A percentile compares a stretch with the other conserved stretches of the same genome.
Conservation (phyloP, 2,329 filamentous ascomycete species). For the Trichoderma koningii region DNA sequence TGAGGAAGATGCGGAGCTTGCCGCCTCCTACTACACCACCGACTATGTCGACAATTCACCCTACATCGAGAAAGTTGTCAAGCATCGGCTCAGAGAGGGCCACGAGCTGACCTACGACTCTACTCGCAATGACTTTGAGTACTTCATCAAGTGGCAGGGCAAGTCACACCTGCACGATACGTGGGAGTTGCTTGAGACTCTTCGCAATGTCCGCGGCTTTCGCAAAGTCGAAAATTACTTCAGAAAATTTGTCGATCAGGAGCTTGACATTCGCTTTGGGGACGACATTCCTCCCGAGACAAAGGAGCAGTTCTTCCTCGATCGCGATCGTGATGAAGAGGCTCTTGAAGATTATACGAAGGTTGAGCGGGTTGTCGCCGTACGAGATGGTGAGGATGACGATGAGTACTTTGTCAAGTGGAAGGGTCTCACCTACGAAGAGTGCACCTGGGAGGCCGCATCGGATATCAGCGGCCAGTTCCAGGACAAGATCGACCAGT, state of each 20-base stretch:
- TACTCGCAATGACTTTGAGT: conserved; percentile 79
- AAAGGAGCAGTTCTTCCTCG: conserved; percentile 91
- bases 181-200: conserved; percentile 79
- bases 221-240: conserved; percentile 95
- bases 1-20: conserved; percentile 59
- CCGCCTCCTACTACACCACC: conserved; percentile 67
- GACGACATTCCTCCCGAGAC: conserved; percentile 80
- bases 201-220: conserved; percentile 77
- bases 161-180: conserved; percentile 94
- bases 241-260: conserved; percentile 76
- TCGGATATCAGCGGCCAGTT: conserved; percentile 74
- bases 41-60: conserved; percentile 76
- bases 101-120: conserved; percentile 60
- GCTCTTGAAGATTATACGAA: conserved; percentile 86
- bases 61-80: conserved; percentile 87
- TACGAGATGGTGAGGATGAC: conserved; percentile 75
- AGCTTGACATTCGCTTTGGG: conserved; percentile 75
- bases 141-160: conserved; percentile 93
- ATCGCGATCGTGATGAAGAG: conserved; percentile 87
- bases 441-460: conserved; percentile 89
- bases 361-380: conserved; percentile 88
- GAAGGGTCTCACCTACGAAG: conserved; percentile 91
- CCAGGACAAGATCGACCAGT: conserved; percentile 89
- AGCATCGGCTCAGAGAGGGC: conserved; percentile 77
- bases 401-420: conserved; percentile 95